Conservation (phyloP, 2,329 filamentous ascomycete species). For the Colletotrichum sp. region DNA sequence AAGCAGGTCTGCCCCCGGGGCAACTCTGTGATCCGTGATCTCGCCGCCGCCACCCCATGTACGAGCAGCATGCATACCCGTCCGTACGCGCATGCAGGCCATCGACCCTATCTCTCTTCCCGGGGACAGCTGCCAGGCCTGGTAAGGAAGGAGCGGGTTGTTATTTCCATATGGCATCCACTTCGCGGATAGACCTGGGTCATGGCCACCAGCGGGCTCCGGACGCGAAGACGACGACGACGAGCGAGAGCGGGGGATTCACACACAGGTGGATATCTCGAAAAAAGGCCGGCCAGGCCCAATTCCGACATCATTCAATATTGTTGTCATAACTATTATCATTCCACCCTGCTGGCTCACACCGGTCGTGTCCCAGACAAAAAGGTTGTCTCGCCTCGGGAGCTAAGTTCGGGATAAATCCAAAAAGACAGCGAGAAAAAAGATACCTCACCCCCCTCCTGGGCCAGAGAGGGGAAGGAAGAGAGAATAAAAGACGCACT, state of each 20-base stretch:
- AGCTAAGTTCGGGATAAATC: constrained; percentile 13
- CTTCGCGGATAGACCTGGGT: constrained; percentile 12
- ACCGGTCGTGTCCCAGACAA: constrained; percentile 17
- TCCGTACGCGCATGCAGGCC: constrained; percentile 18
- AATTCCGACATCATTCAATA: constrained; percentile 1
- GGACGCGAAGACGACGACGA: not conserved
- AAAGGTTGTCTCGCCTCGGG: constrained; percentile 21
- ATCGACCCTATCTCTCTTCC: constrained; percentile 7
- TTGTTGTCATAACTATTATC: constrained; percentile 10
- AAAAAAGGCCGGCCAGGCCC: not conserved
- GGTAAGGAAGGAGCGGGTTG: constrained; percentile 5
- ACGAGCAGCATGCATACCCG: constrained; percentile 20
- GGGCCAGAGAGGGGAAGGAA: not conserved
- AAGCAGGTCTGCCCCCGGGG: not conserved
- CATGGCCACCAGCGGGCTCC: not conserved
- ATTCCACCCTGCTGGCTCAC: constrained; percentile 13
- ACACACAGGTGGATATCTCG: not conserved
- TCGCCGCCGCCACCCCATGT: constrained; percentile 21
- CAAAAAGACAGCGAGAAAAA: not conserved
- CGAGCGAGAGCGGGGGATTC: not conserved
- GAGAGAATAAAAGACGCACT: not conserved
- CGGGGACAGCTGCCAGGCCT: not conserved
- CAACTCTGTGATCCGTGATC: constrained; percentile 19
- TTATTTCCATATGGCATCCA: constrained; percentile 6
- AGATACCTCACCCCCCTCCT: not conserved